Evolutionary conservation across 2,329 filamentous ascomycete genomes (phyloP).

Genomic region (Aspergillus quadricinctus): DNA sequence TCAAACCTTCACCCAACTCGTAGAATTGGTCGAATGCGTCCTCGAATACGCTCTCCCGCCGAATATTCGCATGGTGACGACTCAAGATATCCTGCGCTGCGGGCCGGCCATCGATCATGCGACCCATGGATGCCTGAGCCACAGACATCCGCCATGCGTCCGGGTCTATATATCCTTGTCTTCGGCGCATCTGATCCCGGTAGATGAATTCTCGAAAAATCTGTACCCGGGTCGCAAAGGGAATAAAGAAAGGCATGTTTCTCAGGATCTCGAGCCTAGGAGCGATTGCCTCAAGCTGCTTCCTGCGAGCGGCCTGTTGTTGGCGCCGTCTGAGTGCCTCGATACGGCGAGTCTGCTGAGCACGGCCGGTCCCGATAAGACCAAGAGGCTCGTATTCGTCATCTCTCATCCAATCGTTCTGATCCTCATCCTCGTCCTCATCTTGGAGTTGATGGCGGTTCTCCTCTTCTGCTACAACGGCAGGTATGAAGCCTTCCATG

Average conservation of each 20-base stretch:
- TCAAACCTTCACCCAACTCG: slow-evolving; percentile 71
- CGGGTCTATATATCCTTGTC: slow-evolving; percentile 65
- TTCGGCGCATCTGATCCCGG: slow-evolving; percentile 69
- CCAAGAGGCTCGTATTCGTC: slow-evolving; percentile 28
- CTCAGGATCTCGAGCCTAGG: slow-evolving; percentile 86
- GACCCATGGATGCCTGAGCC: slow-evolving; percentile 40
- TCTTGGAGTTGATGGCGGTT: slow-evolving; percentile 64
- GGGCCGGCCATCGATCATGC: slow-evolving; percentile 37
- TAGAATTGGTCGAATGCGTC: slow-evolving; percentile 86
- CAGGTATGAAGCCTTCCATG: slow-evolving; percentile 80
- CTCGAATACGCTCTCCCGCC: slow-evolving; percentile 72
- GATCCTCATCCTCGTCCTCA: slow-evolving; percentile 57
- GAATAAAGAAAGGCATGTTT: slow-evolving; percentile 96
- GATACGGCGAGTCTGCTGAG: slow-evolving; percentile 58
- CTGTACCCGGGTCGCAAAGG: slow-evolving; percentile 83
- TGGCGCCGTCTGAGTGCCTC: slow-evolving; percentile 63
- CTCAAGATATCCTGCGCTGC: slow-evolving; percentile 39
- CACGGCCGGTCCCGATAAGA: slow-evolving; percentile 55
- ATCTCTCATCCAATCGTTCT: slow-evolving; percentile 42
- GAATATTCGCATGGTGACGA: slow-evolving; percentile 74
- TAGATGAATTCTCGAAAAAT: slow-evolving; percentile 92
- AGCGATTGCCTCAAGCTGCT: slow-evolving; percentile 71
- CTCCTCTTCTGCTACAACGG: slow-evolving; percentile 85
- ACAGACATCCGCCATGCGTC: slow-evolving; percentile 69
- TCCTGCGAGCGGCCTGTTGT: slow-evolving; percentile 62